phyloP scores from a whole-genome alignment of 208 protist genomes.

The Leishmania lainsoni region DNA sequence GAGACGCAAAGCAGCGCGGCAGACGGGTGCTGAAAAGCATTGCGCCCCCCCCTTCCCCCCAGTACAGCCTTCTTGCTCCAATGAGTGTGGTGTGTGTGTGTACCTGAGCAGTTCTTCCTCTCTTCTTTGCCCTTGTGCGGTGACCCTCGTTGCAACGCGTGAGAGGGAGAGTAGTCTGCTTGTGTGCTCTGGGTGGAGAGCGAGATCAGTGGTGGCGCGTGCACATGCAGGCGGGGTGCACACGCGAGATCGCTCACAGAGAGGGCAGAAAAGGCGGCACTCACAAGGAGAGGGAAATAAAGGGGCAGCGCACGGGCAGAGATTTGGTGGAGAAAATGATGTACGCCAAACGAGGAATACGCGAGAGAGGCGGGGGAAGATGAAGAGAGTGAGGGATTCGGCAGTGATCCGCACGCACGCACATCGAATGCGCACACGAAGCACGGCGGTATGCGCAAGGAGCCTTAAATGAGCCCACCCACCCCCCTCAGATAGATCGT shows the following conservation, averaged over 20 bases:
- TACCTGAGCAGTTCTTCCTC: neutral
- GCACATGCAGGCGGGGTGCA: neutral
- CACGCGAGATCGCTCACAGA: neutral
- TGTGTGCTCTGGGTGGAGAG: neutral
- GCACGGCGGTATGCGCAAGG: neutral
- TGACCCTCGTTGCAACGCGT: neutral
- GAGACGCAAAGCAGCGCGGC: constrained; percentile 35
- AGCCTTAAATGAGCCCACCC: neutral
- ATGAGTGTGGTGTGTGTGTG: neutral
- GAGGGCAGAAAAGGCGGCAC: neutral
- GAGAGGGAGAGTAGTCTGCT: neutral
- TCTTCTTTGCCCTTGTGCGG: neutral
- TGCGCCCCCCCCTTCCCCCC: neutral
- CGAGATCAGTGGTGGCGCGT: neutral
- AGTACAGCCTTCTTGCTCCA: neutral
- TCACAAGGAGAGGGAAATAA: neutral
- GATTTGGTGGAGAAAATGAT: neutral
- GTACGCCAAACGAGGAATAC: neutral
- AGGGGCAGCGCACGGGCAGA: neutral
- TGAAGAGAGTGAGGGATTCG: neutral
- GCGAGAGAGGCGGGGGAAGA: constrained; percentile 13
- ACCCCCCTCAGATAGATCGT: neutral
- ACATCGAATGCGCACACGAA: neutral
- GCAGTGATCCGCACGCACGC: neutral
- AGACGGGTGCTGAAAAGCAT: constrained; percentile 43